Base-by-base conservation (phyloP, 2,329 filamentous ascomycete genomes). In the Xylariales sp. region DNA sequence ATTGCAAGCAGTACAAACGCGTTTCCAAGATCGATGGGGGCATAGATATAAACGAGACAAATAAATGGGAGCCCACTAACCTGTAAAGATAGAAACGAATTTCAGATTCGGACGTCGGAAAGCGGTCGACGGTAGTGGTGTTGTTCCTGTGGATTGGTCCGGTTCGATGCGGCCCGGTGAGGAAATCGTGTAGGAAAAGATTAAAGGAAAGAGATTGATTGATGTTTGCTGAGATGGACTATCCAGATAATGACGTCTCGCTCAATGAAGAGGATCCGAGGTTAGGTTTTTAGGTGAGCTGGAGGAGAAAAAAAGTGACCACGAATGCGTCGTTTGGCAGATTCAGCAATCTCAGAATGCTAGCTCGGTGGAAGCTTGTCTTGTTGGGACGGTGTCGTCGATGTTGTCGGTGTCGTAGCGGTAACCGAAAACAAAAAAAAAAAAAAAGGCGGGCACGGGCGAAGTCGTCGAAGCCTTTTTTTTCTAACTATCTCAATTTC, bases 181-280 rank as follows among this genome's bases (percentile, higher is more conserved):
- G 12, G 18, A n/a, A 16, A 14, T 34, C 10, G 41, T 58, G 23
- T 16, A 52, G 10, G 16, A 36, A 34, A 9, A 30, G 30, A 16
- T 30, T n/a, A 48, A 12, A 53, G 43, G 28, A 10, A 43, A 54
- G 39, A 50, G 46, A 18, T 41, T 41, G 39, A 41, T 32, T 41
- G 39, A 41, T 32, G 50, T 50, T 49, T 36, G 61, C 57, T 64
- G 62, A 61, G 63, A 69, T 64, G 56, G 60, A 57, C 36, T 68
- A 60, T 69, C 62, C 69, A 64, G 62, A 32, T 64, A 54, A 60
- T 71, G 68, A 71, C 69, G 69, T 69, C 69, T 71, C 69, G 69
- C 69, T 71, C 69, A 71, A 49, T 71, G 67, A 71, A 71, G 69
- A 71, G 69, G 69, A 71, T 69, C 69, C 69, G 67, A 64, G 67